Evolutionary conservation across 805 yeast genomes (phyloP).

Genomic region (Metschnikowia amazonensis): DNA sequence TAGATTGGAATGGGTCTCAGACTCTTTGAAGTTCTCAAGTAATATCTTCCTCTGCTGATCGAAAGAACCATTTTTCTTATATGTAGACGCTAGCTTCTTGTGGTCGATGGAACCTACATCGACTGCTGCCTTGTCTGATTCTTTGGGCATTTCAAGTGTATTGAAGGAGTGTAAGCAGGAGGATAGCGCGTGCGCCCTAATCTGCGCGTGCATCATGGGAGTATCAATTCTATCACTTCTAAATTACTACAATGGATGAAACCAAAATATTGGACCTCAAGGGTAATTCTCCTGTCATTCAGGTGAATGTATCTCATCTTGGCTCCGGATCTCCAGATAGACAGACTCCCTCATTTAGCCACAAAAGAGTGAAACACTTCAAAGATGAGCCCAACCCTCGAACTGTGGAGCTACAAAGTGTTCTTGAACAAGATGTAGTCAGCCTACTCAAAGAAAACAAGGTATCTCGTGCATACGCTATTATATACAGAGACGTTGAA

Average conservation of each 20-base stretch:
- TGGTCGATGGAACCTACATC: conserved; percentile 24
- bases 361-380: conserved; percentile 9
- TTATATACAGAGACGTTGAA: conserved; percentile 27
- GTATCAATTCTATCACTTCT: not conserved
- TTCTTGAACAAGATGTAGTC: not conserved
- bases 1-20: conserved; percentile 40
- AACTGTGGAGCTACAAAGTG: conserved; percentile 3
- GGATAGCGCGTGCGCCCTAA: not conserved
- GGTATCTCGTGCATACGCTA: conserved; percentile 7
- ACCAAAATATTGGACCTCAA: conserved; percentile 8
- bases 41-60: conserved; percentile 43
- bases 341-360: not conserved
- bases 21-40: conserved; percentile 40
- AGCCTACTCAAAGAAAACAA: not conserved
- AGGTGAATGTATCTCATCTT: conserved; percentile 9
- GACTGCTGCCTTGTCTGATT: not conserved
- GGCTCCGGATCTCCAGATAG: conserved; percentile 11
- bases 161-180: not conserved
- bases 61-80: conserved; percentile 48
- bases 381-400: conserved; percentile 4
- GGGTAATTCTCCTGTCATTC: not conserved
- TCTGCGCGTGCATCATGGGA: not conserved
- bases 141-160: not conserved
- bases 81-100: conserved; percentile 36
- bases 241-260: conserved; percentile 1